Conservation (phyloP, 345 rosid genomes). For the Salix exigua region DNA sequence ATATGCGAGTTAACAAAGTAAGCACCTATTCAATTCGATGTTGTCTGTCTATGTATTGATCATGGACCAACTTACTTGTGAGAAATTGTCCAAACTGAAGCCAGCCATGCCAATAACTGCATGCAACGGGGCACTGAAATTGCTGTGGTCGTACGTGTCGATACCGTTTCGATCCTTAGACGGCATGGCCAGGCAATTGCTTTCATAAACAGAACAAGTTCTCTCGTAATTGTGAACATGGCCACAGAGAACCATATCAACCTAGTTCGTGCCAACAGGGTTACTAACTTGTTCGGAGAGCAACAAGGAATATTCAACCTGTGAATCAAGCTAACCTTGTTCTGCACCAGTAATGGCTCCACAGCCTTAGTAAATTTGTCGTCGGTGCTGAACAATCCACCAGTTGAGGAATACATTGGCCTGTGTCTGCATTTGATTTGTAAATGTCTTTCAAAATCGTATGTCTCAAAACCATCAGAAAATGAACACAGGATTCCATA, state of each 20-base stretch:
- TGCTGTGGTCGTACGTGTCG: constrained; percentile 51
- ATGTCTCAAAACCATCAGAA: too few relatives aligned
- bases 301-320: background rate
- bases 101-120: constrained; percentile 71
- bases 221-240: constrained; percentile 74
- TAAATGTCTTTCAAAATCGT: background rate
- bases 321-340: constrained; percentile 34
- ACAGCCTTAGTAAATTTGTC: constrained; percentile 16
- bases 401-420: constrained; percentile 47
- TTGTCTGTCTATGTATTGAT: too few relatives aligned
- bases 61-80: constrained; percentile 22
- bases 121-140: constrained; percentile 58
- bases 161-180: constrained; percentile 36
- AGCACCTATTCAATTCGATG: too few relatives aligned
- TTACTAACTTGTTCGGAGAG: background rate
- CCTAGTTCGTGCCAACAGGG: constrained; percentile 27
- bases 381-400: constrained; percentile 15
- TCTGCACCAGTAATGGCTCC: constrained; percentile 45
- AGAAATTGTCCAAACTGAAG: constrained; percentile 44
- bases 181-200: constrained; percentile 48
- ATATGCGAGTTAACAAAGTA: too few relatives aligned
- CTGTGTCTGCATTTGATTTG: constrained; percentile 49
- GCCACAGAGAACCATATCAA: constrained; percentile 56
- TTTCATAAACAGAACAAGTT: constrained; percentile 47
- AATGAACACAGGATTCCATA: too few relatives aligned